Evolutionary conservation across 768 basidiomycete genomes (phyloP), one percentile per base, ranked within the genome.

Genomic region (Crassisporium funariophilum): DNA sequence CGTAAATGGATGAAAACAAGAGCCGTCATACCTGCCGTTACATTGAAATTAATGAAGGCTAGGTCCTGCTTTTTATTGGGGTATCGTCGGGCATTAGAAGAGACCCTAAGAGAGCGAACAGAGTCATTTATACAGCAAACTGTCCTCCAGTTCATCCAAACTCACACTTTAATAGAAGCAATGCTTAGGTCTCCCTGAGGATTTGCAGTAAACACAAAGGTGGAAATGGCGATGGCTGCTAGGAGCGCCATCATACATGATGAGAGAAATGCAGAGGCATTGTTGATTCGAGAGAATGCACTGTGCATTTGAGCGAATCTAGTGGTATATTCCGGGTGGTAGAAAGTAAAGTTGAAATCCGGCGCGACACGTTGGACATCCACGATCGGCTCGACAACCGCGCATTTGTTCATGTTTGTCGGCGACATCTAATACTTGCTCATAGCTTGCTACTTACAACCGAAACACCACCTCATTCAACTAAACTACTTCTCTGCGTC

Each of bases 1-100:
- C 21, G 35, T 42, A 35, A 23, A 31, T 16, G 33, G 41, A 23
- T 34, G 25, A 24, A 16, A 46, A 36, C 8, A 34, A 27, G 12
- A 40, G 45, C 21, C n/a, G 19, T 15, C 80, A 54, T 57, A 88
- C 92, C 92, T 35, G 90, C 87, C 35, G 78, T 79, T 41, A 91
- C 69, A 63, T 92, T 85, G 70, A 94, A 93, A 60, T 85, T 80
- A 27, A 91, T 78, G 61, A 89, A 86, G 1, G 86, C 86, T 46
- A 85, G 75, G 54, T 95, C 91, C 58, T 88, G 83, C 56, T 84
- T 77, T 51, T 74, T 76, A 55, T 69, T 77, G 4, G 76, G 70
- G 63, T 83, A 82, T 37, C 81, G 75, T 48, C 80, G 73, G 31
- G 74, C 70, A 53, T 79, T 46, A 68, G 71, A 52, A 65, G 76